Percentiles rank a stretch among this genome's conserved stretches.
Evolutionary conservation across 352 stramenopile genomes (phyloP).

Genomic region (Globisporangium uncinulatum): DNA sequence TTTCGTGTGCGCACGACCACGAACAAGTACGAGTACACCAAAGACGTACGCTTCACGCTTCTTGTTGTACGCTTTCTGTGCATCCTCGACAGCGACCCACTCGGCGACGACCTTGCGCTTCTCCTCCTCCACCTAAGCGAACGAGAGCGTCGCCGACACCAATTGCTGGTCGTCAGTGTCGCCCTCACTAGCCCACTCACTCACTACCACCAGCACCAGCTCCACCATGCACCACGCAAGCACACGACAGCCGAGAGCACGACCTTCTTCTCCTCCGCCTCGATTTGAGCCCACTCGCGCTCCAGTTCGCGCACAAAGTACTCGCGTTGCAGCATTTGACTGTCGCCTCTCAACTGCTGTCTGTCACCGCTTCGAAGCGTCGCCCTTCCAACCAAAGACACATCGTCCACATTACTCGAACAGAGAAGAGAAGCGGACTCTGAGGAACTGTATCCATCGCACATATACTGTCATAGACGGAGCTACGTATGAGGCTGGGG

Average conservation of each 20-base stretch:
- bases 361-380: background rate
- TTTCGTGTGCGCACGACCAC: too few species aligned
- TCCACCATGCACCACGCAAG: too few species aligned
- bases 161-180: background rate
- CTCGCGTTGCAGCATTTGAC: slow-evolving; percentile 41
- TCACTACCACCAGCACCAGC: background rate
- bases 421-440: too few species aligned
- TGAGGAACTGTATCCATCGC: background rate
- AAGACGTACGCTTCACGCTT: slow-evolving; percentile 47
- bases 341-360: background rate
- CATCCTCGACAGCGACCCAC: slow-evolving; percentile 61
- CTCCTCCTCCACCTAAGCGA: slow-evolving; percentile 48
- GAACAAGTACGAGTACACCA: too few species aligned
- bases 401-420: too few species aligned
- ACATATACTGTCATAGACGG: too few species aligned
- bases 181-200: too few species aligned
- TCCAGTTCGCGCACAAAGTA: slow-evolving; percentile 47
- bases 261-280: slow-evolving; percentile 59
- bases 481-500: too few species aligned
- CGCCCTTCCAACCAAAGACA: background rate
- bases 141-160: background rate
- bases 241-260: too few species aligned
- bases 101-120: slow-evolving; percentile 73
- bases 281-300: slow-evolving; percentile 54
- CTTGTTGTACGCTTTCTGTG: slow-evolving; percentile 53